Conservation (phyloP, 345 rosid genomes). For the Clarkia xantiana region DNA sequence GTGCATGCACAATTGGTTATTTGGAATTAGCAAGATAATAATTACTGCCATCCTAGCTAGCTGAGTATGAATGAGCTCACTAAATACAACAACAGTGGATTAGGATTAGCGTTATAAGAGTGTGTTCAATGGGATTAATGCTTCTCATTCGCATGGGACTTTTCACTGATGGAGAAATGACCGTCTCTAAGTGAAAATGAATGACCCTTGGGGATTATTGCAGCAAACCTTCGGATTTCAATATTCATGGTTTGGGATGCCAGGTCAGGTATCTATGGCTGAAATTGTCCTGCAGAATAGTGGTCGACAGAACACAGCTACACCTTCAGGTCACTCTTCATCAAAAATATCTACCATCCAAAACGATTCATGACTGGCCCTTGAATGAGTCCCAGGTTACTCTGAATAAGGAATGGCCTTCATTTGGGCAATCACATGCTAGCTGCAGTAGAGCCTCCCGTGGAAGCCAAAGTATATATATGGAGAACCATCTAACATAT, state of each 20-base stretch:
- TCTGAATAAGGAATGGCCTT: conserved; percentile 43
- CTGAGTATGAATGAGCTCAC: no score
- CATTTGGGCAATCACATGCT: conserved; percentile 21
- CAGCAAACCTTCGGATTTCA: conserved; percentile 53
- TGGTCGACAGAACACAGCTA: conserved; percentile 14
- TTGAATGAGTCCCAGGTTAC: conserved; percentile 18
- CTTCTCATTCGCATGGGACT: conserved; percentile 4
- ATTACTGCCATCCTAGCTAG: no score
- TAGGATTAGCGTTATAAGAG: no score
- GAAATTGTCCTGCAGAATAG: conserved; percentile 46
- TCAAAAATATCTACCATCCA: conserved; percentile 25
- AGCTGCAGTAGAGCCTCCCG: conserved; percentile 28
- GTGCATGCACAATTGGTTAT: no score
- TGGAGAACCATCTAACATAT: conserved; percentile 36
- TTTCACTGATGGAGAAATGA: conserved; percentile 25
- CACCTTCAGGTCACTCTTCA: conserved; percentile 21
- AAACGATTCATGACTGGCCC: conserved; percentile 43
- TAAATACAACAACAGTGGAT: no score
- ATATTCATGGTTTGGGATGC: conserved; percentile 62
- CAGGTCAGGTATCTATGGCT: conserved; percentile 92
- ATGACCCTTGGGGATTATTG: conserved; percentile 36
- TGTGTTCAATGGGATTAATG: no score
- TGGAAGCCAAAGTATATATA: conserved; percentile 37
- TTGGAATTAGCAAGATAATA: no score
- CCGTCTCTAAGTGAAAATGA: conserved; percentile 17